Evolutionary conservation across 2,329 filamentous ascomycete species (phyloP), one percentile per base, ranked within the genome.

Genomic region (Verticillium nubilum): DNA sequence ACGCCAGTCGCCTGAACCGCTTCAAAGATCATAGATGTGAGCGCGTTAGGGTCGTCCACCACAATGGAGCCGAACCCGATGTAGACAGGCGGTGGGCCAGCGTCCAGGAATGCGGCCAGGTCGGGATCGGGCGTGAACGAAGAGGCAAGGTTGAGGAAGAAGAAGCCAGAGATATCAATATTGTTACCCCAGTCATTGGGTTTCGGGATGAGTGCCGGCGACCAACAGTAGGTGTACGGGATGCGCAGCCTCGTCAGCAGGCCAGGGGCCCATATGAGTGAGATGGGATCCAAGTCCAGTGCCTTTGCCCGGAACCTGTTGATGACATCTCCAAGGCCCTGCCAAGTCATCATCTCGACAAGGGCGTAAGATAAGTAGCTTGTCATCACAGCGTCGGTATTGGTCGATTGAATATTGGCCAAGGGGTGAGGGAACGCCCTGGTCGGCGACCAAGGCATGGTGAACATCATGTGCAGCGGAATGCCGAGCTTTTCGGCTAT

Each of bases 141-240:
- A 0, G 84, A 84, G 1, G 87, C 85, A 9, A 89, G 74, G 57
- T 89, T 83, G 9, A 93, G 81, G 66, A 93, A 92, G 71, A 82
- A 92, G 73, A 93, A 94, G 0, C 90, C 91, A 2, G 88, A 86
- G 23, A 94, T 84, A 59, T 86, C 85, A 55, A 94, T 88, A 60
- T 91, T 80, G 4, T 78, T 73, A 0, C 81, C 83, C 91, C 91
- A 95, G 69, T 95, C 91, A 35, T 82, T 82, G 0, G 91, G 90
- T 66, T 92, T 92, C 0, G 88, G 85, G n/a, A 92, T 90, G 54
- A 95, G 75, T 1, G 89, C 84, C 0, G 90, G 89, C 0, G 90
- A 93, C 92, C 93, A 97, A 73, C 92, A 95, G 69, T 97, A 98
- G 0, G 93, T 96, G 66, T 91, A 91, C 0, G 93, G 92, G 17